Base-by-base conservation (phyloP, 164 flowering plant species). In the Amborella trichopoda region DNA sequence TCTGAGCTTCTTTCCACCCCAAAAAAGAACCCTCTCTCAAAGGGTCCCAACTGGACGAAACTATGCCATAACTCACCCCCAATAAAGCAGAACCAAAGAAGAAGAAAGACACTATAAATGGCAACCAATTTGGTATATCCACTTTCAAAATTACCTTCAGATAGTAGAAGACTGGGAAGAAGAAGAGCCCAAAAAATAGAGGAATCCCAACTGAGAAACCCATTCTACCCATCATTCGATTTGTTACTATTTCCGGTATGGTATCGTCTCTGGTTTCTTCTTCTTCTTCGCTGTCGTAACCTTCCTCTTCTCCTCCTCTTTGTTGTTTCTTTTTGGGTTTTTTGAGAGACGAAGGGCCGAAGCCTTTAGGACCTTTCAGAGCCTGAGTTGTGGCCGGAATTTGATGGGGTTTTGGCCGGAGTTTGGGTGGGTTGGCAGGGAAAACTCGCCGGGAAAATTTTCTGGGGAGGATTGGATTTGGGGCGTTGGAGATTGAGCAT, bases 1-100 rank as follows among this genome's bases (percentile, higher is more conserved):
- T 87, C 70, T 63, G 60, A 54, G 98, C 94, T 55, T 91, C 98
- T 44, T 62, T 81, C 94, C 95, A 86, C 1, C 98, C 94, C 73
- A 80, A 65, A 25, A 83, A 54, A 0, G 98, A 86, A 12, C 88
- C 88, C 61, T 80, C 81, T 32, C 83, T 68, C 68, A 81, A 8
- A 0, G 98, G 98, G 62, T 91, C 98, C 98, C 98, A 91, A 60
- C 94, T 87, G 18, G 99, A 63, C 13, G 96, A 91, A 48, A 91
- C 96, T 53, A 87, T 86, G 39, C 96, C 94, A 62, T 83, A 87
- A 55, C 95, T 86, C 43, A 91, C 81, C 0, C 99, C 96, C 57
- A 74, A 28, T 10, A 91, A 75, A n/a, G 96, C 96, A 10, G 93
- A 58, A 30, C 99, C 99, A 55, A 86, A 91, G 81, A 87, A 87